Evolutionary conservation across 371 early-diverging fungal genomes (phyloP).

Genomic region (Syncephalastrum monosporum): DNA sequence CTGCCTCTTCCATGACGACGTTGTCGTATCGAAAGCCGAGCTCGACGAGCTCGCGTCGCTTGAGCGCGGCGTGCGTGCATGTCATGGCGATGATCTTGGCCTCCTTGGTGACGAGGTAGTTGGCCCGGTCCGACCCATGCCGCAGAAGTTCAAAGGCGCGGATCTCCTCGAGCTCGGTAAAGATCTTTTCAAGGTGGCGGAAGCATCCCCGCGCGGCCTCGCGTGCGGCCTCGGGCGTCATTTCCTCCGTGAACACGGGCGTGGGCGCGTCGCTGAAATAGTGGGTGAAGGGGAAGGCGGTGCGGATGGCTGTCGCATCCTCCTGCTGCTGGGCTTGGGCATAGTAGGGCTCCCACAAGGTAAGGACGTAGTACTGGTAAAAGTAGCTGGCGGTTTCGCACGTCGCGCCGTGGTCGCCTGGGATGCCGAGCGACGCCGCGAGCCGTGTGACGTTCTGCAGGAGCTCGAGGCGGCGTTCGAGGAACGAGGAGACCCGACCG

Average conservation of each 20-base stretch:
- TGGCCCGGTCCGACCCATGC: constrained; percentile 75
- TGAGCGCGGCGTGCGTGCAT: constrained; percentile 92
- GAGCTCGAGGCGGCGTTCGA: constrained; percentile 79
- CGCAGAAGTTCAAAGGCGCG: constrained; percentile 92
- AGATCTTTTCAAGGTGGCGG: constrained; percentile 72
- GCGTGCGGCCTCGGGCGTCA: constrained; percentile 44
- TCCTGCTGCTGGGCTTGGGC: constrained; percentile 14
- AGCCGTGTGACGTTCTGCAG: constrained; percentile 77
- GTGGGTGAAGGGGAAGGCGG: constrained; percentile 76
- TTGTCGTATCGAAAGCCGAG: constrained; percentile 93
- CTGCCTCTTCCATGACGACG: constrained; percentile 97
- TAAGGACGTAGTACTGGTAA: constrained; percentile 68
- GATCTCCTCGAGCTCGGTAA: constrained; percentile 73
- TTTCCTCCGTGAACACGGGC: constrained; percentile 64
- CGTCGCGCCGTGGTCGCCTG: constrained; percentile 84
- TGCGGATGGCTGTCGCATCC: constrained; percentile 26
- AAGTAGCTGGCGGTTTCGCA: constrained; percentile 95
- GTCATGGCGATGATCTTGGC: constrained; percentile 97
- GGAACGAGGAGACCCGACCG: constrained; percentile 89
- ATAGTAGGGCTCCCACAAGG: constrained; percentile 79
- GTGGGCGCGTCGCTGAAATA: constrained; percentile 79
- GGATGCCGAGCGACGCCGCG: constrained; percentile 66
- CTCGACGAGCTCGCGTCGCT: constrained; percentile 76
- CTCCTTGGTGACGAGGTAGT: constrained; percentile 91
- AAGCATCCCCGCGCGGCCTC: constrained; percentile 78